A percentile compares a stretch with the other conserved stretches of the same genome.
Conservation (phyloP, 306 rosid species). For the Luffa acutangula region DNA sequence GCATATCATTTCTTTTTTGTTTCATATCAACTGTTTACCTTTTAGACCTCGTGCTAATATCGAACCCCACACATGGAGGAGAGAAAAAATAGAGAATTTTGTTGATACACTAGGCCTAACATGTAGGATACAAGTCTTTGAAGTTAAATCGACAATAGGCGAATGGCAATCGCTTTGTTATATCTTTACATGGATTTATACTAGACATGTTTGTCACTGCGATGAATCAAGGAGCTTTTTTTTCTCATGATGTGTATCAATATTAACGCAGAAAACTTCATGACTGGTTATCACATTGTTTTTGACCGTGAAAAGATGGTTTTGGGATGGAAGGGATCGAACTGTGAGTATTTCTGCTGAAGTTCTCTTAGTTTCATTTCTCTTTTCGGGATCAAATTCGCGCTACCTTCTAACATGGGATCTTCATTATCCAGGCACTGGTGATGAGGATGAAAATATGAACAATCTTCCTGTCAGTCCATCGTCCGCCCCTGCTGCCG, state of each 20-base stretch:
- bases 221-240: background rate
- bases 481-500: background rate
- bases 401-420: background rate
- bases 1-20: background rate
- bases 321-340: conserved; percentile 64
- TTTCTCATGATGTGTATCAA: background rate
- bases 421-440: background rate
- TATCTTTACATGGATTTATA: background rate
- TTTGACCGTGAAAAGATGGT: conserved; percentile 75
- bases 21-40: background rate
- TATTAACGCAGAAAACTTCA: conserved; percentile 77
- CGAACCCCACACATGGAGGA: background rate
- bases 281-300: conserved; percentile 70
- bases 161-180: background rate
- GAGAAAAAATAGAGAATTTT: background rate
- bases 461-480: background rate
- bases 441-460: background rate
- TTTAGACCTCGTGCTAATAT: background rate
- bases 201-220: background rate
- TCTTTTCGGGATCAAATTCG: background rate
- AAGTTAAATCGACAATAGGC: background rate
- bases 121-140: background rate
- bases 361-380: background rate
- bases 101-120: background rate
- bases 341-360: conserved; percentile 44